Evolutionary conservation across 768 basidiomycete genomes (phyloP).

Genomic region (Fomitopsis pulvina): DNA sequence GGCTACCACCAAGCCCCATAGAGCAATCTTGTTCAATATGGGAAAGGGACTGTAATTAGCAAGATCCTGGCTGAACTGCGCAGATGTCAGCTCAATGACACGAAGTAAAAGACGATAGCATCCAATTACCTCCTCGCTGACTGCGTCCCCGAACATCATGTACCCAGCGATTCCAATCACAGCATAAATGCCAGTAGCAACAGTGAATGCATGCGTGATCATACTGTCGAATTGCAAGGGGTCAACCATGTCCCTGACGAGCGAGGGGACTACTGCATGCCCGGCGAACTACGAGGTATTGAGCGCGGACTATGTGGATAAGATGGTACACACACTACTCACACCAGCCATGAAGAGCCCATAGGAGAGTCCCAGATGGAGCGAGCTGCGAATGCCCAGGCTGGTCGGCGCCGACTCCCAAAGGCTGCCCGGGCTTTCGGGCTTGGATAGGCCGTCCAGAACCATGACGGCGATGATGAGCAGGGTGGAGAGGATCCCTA

Average conservation of each 20-base stretch:
- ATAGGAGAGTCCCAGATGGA: conserved; percentile 70
- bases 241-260: conserved; percentile 85
- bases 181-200: conserved; percentile 18
- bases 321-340: conserved; percentile 4
- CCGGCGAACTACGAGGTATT: conserved; percentile 62
- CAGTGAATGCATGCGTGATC: conserved; percentile 82
- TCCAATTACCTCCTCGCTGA: conserved; percentile 66
- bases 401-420: conserved; percentile 69
- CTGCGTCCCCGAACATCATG: conserved; percentile 79
- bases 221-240: conserved; percentile 75
- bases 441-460: conserved; percentile 74
- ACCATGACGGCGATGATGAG: conserved; percentile 72
- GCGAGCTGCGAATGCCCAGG: conserved; percentile 42
- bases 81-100: background rate
- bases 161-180: conserved; percentile 58
- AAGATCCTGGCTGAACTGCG: conserved; percentile 77
- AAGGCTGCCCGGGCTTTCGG: conserved; percentile 71
- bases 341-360: conserved; percentile 93
- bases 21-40: conserved; percentile 59
- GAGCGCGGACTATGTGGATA: background rate
- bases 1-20: conserved; percentile 83
- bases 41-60: conserved; percentile 65
- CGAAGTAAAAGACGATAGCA: background rate
- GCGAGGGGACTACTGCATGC: conserved; percentile 85
- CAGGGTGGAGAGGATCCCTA: conserved; percentile 77